These are phyloP conservation scores for Xerophyta viscosa DNA, from an alignment of 106 monocot species.

Conservation along the genomic window DNA sequence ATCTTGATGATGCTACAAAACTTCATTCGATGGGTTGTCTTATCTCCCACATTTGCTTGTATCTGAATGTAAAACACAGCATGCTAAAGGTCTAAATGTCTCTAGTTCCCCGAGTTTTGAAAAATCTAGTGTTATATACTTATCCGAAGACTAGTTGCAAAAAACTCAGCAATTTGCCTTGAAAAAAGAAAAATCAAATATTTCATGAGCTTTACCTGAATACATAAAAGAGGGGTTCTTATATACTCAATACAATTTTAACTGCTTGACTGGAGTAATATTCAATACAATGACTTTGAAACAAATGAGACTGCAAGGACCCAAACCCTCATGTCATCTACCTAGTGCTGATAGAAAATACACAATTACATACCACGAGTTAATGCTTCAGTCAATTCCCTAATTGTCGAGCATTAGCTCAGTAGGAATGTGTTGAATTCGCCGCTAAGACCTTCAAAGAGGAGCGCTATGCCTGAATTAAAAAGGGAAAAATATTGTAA, in stretches of 20 bases:
- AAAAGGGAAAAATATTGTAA: not conserved
- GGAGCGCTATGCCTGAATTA: conserved; percentile 73
- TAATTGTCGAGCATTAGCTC: conserved; percentile 75
- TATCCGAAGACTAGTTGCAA: not conserved
- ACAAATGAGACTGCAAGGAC: conserved; percentile 78
- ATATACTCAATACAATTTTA: conserved; percentile 62
- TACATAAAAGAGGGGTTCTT: conserved; percentile 74
- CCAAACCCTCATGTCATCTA: not conserved
- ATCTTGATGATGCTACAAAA: no score
- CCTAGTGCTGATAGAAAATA: not conserved
- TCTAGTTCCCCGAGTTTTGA: no score
- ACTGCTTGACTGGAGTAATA: conserved; percentile 90
- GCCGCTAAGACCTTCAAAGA: conserved; percentile 74
- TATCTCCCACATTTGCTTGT: no score
- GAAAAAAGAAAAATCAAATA: not conserved
- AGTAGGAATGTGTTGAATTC: conserved; percentile 79
- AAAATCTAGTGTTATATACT: not conserved
- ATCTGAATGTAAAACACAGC: no score
- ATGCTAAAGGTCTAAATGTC: no score
- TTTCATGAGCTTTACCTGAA: conserved; percentile 54
- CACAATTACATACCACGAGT: conserved; percentile 59
- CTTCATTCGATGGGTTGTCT: no score
- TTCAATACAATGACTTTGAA: conserved; percentile 91
- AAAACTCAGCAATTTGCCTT: not conserved
- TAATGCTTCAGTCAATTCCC: conserved; percentile 90